phyloP scores from a whole-genome alignment of 768 basidiomycete genomes.

The Lactarius hatsudake region DNA sequence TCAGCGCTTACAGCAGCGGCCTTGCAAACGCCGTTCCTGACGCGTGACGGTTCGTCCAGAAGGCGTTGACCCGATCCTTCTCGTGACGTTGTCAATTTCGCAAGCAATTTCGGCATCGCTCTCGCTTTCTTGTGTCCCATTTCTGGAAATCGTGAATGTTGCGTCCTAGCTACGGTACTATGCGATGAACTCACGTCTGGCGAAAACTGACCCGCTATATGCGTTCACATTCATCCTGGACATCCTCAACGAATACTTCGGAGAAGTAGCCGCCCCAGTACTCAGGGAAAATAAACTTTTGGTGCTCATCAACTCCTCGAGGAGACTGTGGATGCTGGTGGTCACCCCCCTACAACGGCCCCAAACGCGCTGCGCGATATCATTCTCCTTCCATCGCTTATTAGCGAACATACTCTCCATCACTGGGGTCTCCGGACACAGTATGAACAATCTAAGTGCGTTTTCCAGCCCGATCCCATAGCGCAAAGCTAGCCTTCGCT shows the following conservation, averaged over 20 bases:
- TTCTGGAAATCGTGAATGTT: no score
- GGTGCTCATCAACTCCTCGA: slow-evolving; percentile 95
- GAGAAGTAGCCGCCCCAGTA: slow-evolving; percentile 69
- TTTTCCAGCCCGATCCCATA: slow-evolving; percentile 93
- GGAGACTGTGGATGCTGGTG: slow-evolving; percentile 91
- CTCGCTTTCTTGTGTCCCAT: slow-evolving; percentile 72
- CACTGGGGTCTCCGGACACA: slow-evolving; percentile 39
- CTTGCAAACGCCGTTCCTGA: no score
- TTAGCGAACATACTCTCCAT: slow-evolving; percentile 47
- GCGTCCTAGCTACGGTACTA: slow-evolving; percentile 39
- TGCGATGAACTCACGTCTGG: slow-evolving; percentile 7
- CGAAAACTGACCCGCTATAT: slow-evolving; percentile 79
- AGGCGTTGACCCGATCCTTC: slow-evolving; percentile 71
- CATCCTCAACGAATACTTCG: slow-evolving; percentile 83
- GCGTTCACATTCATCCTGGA: slow-evolving; percentile 87
- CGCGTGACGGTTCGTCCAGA: slow-evolving; percentile 47
- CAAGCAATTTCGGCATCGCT: slow-evolving; percentile 67
- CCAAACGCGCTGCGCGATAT: slow-evolving; percentile 91
- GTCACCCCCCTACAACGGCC: slow-evolving; percentile 88
- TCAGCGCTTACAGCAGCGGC: slow-evolving; percentile 79
- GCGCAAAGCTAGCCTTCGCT: slow-evolving; percentile 78
- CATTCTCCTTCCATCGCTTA: slow-evolving; percentile 84
- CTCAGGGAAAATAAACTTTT: slow-evolving; percentile 89
- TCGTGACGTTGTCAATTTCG: no score
- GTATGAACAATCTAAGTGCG: slow-evolving; percentile 30